A percentile compares a stretch with the other conserved stretches of the same genome.
Evolutionary conservation across 225 moss, liverwort and hornwort species (phyloP).

Genomic region (Straminergon stramineum): DNA sequence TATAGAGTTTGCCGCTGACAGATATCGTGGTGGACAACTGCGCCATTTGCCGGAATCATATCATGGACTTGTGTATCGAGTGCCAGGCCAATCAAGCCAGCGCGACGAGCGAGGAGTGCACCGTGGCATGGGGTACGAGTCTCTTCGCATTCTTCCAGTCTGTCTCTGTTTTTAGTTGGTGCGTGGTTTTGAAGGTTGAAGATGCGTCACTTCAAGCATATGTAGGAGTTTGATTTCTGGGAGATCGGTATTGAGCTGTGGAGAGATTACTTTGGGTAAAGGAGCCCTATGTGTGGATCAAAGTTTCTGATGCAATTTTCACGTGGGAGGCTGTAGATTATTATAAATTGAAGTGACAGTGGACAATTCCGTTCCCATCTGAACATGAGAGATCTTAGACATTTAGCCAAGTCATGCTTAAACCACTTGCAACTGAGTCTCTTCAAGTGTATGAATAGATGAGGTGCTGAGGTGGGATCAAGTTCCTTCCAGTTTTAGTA

Average conservation of each 20-base stretch:
- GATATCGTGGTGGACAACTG: constrained; percentile 95
- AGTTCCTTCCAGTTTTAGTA: background rate
- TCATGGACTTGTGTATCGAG: constrained; percentile 97
- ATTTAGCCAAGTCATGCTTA: background rate
- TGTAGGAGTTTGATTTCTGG: background rate
- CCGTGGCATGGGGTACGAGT: constrained; percentile 86
- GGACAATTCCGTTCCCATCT: background rate
- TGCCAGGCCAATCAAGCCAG: constrained; percentile 97
- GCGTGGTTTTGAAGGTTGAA: background rate
- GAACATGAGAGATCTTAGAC: background rate
- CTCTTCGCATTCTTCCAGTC: background rate
- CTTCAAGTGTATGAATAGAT: background rate
- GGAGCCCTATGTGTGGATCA: background rate
- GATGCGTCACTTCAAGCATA: too few relatives aligned
- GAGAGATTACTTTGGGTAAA: background rate
- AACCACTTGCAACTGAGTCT: background rate
- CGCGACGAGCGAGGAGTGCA: constrained; percentile 91
- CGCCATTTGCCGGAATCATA: constrained; percentile 94
- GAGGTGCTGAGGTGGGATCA: background rate
- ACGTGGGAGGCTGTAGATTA: background rate
- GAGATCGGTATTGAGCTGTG: background rate
- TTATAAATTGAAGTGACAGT: too few relatives aligned
- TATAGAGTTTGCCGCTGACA: constrained; percentile 3
- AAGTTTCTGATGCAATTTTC: background rate
- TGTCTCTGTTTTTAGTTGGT: background rate